Evolutionary conservation across 2,329 filamentous ascomycete genomes (phyloP), one percentile per base, ranked within the genome.

Genomic region (Atkinsonella hypoxylon): DNA sequence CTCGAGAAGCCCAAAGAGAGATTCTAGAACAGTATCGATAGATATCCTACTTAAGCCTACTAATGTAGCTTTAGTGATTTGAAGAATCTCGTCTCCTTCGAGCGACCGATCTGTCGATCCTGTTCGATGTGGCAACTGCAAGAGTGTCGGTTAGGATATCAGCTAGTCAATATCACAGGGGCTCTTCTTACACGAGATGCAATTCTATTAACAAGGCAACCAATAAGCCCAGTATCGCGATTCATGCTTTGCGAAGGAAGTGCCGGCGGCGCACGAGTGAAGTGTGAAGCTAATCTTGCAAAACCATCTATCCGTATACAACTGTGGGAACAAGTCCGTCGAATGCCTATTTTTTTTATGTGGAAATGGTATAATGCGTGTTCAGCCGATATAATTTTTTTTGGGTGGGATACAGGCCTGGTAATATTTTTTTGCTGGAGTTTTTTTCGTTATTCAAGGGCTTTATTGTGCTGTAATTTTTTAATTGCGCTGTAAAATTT

Each of bases 131-230:
- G 55, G 55, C 26, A 57, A 51, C 55, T 57, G 47, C n/a, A 3
- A 5, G 26, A 26, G 8, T 26, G 26, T 26, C 26, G 8, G 36
- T 49, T 36, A 49, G n/a, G n/a, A n/a, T n/a, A n/a, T n/a, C n/a
- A n/a, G 26, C 39, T 9, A 13, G n/a, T 39, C 40, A 26, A 20
- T 38, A 32, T 11, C 15, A 32, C 10, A 42, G n/a, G 4, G 18
- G 3, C 13, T 1, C 47, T 31, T 42, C 64, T 61, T 74, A 82
- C 80, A 71, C 79, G 76, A 55, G 77, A 78, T 55, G 77, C 75
- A 58, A 82, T 72, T 66, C 79, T 77, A 64, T 81, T 78, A 61
- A 82, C 78, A 58, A 82, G 72, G 64, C 75, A 78, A 67, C 74
- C 72, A 61, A 82, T 77, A 59, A 82, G 71, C 66, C 73, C 72